These are phyloP conservation scores for Backusella sp. DNA, from an alignment of 192 early-diverging fungal species.

Conservation along the genomic window DNA sequence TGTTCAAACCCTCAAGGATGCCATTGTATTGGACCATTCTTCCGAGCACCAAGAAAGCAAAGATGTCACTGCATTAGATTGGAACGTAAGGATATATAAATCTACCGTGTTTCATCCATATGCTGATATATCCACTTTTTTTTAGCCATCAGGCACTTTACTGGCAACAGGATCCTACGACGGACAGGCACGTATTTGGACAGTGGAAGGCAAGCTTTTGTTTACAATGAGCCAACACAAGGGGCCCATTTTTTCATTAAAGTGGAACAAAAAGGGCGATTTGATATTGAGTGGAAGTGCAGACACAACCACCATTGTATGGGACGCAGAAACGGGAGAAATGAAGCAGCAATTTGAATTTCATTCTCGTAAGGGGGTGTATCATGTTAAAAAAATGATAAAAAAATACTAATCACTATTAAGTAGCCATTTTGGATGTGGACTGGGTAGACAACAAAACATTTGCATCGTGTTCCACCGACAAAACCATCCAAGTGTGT, in stretches of 20 bases:
- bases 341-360: constrained; percentile 72
- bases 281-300: constrained; percentile 74
- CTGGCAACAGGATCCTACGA: constrained; percentile 86
- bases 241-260: constrained; percentile 79
- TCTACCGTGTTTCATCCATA: too few species aligned
- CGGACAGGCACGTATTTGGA: constrained; percentile 86
- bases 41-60: constrained; percentile 47
- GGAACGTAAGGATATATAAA: constrained; percentile 64
- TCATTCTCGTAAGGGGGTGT: constrained; percentile 48
- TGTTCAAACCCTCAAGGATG: constrained; percentile 25
- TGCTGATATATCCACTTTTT: neutral
- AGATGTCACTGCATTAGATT: constrained; percentile 82
- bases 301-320: constrained; percentile 81
- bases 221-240: constrained; percentile 64
- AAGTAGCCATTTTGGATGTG: constrained; percentile 73
- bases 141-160: constrained; percentile 69
- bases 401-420: neutral
- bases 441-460: constrained; percentile 94
- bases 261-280: constrained; percentile 82
- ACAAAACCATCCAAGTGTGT: constrained; percentile 81
- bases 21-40: constrained; percentile 61
- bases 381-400: too few species aligned
- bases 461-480: constrained; percentile 86
- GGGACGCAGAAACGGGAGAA: constrained; percentile 79
- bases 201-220: constrained; percentile 45